Evolutionary conservation across 164 flowering plant species (phyloP).

Genomic region (Vitis cinerea): DNA sequence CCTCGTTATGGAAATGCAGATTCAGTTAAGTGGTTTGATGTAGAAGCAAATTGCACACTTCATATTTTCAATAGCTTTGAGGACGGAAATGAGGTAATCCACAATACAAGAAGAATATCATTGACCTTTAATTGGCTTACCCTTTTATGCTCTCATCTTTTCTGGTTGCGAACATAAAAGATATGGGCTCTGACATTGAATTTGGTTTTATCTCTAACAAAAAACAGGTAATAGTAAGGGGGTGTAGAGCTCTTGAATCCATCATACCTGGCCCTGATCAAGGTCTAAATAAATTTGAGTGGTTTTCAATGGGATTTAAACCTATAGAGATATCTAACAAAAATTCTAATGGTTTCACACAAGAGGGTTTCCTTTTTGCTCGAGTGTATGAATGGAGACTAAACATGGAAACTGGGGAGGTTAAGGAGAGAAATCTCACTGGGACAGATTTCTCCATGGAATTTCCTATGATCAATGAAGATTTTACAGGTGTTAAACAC

Average conservation of each 20-base stretch:
- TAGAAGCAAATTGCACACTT: conserved; percentile 44
- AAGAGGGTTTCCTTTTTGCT: conserved; percentile 30
- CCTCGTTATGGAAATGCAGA: conserved; percentile 63
- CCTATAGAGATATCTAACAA: conserved; percentile 11
- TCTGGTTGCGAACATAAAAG: neutral
- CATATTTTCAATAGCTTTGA: conserved; percentile 65
- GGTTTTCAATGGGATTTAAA: conserved; percentile 53
- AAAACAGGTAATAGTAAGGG: conserved; percentile 57
- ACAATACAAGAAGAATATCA: neutral
- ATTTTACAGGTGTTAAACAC: conserved; percentile 35
- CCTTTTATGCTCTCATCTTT: no score
- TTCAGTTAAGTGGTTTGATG: conserved; percentile 58
- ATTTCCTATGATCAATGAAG: conserved; percentile 48
- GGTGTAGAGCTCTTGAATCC: conserved; percentile 50
- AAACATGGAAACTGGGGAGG: conserved; percentile 50
- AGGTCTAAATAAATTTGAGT: conserved; percentile 47
- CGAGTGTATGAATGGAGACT: conserved; percentile 55
- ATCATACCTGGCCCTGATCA: conserved; percentile 63
- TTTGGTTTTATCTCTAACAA: neutral
- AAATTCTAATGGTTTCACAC: neutral
- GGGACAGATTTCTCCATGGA: conserved; percentile 48
- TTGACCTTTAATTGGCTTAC: no score
- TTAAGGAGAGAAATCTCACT: conserved; percentile 43
- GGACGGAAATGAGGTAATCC: conserved; percentile 54
- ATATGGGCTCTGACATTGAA: neutral